Evolutionary conservation across 1,284 basidiomycete genomes (phyloP), one percentile per base, ranked within the genome.

Genomic region (Pulchroboletus neoregius): DNA sequence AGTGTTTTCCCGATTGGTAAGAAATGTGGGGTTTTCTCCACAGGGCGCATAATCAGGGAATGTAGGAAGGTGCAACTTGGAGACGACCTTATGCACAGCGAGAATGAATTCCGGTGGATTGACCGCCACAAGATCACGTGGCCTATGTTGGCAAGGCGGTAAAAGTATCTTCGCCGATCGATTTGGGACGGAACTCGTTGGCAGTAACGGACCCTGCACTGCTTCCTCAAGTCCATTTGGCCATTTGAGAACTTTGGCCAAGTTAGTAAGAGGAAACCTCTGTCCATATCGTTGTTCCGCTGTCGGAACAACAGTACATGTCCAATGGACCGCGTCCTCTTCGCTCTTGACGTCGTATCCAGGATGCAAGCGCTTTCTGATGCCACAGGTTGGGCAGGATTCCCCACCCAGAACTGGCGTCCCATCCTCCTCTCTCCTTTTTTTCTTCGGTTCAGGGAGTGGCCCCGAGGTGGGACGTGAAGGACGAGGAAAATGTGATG

Each of bases 401-500:
- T 60, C 62, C 15, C 67, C 63, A 5, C 52, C 51, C 18, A 36
- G 30, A 41, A 26, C 23, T 5, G 52, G 53, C 10, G 56, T 49
- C 22, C 44, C 51, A 24, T 61, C 61, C 13, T 60, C 63, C 22
- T 53, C 63, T 36, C 32, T 65, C 26, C 43, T 54, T 43, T 48
- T 68, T 44, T 57, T 67, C 47, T 60, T 67, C 33, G 36, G 48
- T 18, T 63, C 61, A 12, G 45, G 23, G 20, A n/a, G 30, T 24
- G 37, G 20, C 4, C 34, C 58, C 10, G 40, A 18, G 22, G 45
- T 31, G 22, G 49, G 34, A 34, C 47, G 37, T 10, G 48, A 53
- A 27, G 63, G 60, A 39, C 73, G 72, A 36, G 70, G 67, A 54
- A 80, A 79, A 39, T 73, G 68, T 5, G 71, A 74, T 50, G 74